Percentiles rank a stretch among this genome's conserved stretches.
Evolutionary conservation across 2,329 filamentous ascomycete species (phyloP).

Genomic region (Penicillium griseofulvum): DNA sequence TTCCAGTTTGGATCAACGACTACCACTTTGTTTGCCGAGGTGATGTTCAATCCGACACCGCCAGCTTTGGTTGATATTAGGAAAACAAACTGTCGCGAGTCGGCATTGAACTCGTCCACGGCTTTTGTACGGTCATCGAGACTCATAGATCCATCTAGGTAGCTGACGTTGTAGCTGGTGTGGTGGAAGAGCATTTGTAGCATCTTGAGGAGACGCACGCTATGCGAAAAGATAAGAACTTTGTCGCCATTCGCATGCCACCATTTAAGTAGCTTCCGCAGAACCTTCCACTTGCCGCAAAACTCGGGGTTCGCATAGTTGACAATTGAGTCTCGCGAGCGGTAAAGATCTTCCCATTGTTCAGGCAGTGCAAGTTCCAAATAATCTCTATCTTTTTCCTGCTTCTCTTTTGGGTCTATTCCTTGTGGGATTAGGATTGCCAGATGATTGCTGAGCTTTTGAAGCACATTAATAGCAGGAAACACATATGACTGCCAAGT

Average conservation of each 20-base stretch:
- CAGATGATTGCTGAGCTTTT: constrained; percentile 91
- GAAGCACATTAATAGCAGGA: constrained; percentile 74
- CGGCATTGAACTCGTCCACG: constrained; percentile 89
- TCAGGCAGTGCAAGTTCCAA: constrained; percentile 73
- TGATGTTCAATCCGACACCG: constrained; percentile 93
- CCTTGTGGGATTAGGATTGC: constrained; percentile 74
- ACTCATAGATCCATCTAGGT: constrained; percentile 78
- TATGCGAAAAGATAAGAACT: constrained; percentile 92
- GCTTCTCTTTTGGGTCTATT: constrained; percentile 66
- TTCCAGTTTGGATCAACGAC: constrained; percentile 99
- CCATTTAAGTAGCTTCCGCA: constrained; percentile 80
- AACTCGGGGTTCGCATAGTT: constrained; percentile 84
- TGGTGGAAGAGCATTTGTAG: constrained; percentile 80
- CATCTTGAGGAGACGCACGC: constrained; percentile 78
- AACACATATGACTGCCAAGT: constrained; percentile 79
- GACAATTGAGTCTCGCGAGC: constrained; percentile 71
- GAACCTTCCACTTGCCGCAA: constrained; percentile 94
- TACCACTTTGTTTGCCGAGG: constrained; percentile 95
- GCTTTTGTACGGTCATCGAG: constrained; percentile 78
- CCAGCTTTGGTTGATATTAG: constrained; percentile 92
- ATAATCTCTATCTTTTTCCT: constrained; percentile 71
- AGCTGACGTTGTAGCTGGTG: constrained; percentile 87
- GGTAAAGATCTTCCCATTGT: constrained; percentile 71
- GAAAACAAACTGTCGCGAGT: constrained; percentile 87
- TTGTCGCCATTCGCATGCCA: constrained; percentile 92